Percentiles rank a stretch among this genome's conserved stretches.
Evolutionary conservation across 495 filamentous ascomycete species (phyloP).

Genomic region (Penicillium bialowiezense): DNA sequence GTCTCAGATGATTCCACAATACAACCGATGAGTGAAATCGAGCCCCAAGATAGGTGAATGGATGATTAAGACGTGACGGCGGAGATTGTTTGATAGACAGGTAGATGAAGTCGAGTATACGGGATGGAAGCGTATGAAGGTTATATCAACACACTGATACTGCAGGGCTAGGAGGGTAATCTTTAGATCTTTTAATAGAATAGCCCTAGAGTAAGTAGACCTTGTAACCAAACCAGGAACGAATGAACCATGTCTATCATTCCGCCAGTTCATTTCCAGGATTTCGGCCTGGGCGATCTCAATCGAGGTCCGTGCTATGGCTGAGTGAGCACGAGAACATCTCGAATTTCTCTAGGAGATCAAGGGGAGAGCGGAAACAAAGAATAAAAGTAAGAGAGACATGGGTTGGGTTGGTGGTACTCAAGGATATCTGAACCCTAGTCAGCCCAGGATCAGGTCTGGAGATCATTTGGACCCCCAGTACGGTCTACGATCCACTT

Average conservation of each 20-base stretch:
- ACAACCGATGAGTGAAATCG: neutral
- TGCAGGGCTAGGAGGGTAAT: neutral
- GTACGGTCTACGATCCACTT: slow-evolving; percentile 19
- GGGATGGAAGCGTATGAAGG: neutral
- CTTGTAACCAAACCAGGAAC: neutral
- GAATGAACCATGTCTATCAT: slow-evolving; percentile 11
- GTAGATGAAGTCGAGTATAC: neutral
- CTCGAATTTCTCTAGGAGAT: neutral
- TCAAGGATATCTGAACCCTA: slow-evolving; percentile 21
- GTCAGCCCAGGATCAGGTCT: slow-evolving; percentile 18
- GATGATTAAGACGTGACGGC: neutral
- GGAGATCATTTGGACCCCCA: slow-evolving; percentile 12
- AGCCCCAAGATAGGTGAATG: neutral
- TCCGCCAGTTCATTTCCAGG: slow-evolving; percentile 8
- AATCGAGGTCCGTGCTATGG: slow-evolving; percentile 2
- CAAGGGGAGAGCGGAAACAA: neutral
- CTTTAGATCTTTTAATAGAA: slow-evolving; percentile 1
- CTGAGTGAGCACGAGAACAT: slow-evolving; percentile 3
- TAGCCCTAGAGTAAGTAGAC: too few relatives aligned
- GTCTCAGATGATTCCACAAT: slow-evolving; percentile 21
- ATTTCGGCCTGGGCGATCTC: slow-evolving; percentile 7
- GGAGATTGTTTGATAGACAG: slow-evolving; percentile 9
- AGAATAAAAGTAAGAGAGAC: slow-evolving; percentile 4
- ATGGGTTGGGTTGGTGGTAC: slow-evolving; percentile 12
- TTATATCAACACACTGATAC: neutral